A percentile compares a stretch with the other conserved stretches of the same genome.
Evolutionary conservation across 345 rosid genomes (phyloP).

Genomic region (Litchi chinensis): DNA sequence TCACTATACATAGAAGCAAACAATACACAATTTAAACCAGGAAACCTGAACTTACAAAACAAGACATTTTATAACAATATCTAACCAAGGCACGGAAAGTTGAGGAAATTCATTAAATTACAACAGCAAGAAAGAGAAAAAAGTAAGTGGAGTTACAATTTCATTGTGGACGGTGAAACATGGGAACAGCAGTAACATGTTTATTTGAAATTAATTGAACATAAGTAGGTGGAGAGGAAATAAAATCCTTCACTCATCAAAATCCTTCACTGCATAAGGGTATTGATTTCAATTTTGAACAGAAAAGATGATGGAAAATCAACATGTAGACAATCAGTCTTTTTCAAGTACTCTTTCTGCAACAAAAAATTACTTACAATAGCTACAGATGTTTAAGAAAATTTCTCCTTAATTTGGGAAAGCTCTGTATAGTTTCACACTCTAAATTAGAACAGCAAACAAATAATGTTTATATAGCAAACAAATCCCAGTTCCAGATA

Average conservation of each 20-base stretch:
- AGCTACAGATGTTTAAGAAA: not conserved
- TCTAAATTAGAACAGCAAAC: not conserved
- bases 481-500: not conserved
- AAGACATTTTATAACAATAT: not conserved
- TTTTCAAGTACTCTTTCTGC: not conserved
- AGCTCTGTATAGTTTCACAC: not conserved
- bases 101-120: not conserved
- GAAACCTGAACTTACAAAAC: not conserved
- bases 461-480: not conserved
- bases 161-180: not conserved
- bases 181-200: not conserved
- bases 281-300: not conserved
- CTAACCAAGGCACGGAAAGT: not conserved
- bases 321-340: not conserved
- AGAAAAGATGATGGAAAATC: not conserved
- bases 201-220: not conserved
- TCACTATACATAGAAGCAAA: not conserved
- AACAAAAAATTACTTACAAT: not conserved
- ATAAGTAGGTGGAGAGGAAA: constrained; percentile 13
- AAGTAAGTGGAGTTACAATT: not conserved
- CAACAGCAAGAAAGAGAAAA: not conserved
- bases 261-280: not conserved
- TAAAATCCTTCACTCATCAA: not conserved
- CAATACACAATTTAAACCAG: not conserved
- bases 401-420: not conserved